Conservation (phyloP, 805 yeast species). For the Yamadazyma olivae region DNA sequence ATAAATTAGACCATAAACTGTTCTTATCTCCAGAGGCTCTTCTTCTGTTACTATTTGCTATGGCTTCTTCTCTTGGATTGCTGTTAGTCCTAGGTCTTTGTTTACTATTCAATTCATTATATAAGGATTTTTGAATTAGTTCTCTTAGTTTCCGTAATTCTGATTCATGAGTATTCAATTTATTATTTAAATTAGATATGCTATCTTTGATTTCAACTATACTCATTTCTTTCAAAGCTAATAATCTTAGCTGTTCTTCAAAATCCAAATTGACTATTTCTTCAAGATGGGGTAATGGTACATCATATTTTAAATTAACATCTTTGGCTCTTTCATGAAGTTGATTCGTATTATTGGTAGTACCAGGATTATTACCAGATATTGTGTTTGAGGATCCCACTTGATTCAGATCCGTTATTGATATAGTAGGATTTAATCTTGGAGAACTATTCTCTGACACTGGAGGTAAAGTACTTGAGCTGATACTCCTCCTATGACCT, state of each 20-base stretch:
- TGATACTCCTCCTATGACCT: no score
- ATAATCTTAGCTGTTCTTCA: constrained; percentile 52
- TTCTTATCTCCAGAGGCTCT: constrained; percentile 2
- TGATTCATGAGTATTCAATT: constrained; percentile 39
- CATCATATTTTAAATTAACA: constrained; percentile 21
- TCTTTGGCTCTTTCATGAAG: background rate
- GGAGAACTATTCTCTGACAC: constrained; percentile 6
- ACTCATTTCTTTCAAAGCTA: constrained; percentile 69
- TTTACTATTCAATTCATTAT: constrained; percentile 34
- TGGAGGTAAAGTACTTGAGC: no score
- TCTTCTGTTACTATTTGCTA: constrained; percentile 26
- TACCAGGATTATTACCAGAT: no score
- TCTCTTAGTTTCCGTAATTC: constrained; percentile 52
- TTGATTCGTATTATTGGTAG: background rate
- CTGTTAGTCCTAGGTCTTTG: constrained; percentile 17
- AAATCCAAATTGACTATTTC: constrained; percentile 34
- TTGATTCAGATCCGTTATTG: constrained; percentile 1
- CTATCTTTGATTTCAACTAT: constrained; percentile 61
- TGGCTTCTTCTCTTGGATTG: constrained; percentile 26
- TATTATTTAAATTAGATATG: constrained; percentile 40
- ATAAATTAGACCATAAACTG: constrained; percentile 29
- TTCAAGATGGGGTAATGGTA: constrained; percentile 30
- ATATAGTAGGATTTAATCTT: no score
- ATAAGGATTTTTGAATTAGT: constrained; percentile 44
- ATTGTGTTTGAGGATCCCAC: background rate